phyloP scores from a whole-genome alignment of 2,329 filamentous ascomycete species.

The Xylariaceae sp. region DNA sequence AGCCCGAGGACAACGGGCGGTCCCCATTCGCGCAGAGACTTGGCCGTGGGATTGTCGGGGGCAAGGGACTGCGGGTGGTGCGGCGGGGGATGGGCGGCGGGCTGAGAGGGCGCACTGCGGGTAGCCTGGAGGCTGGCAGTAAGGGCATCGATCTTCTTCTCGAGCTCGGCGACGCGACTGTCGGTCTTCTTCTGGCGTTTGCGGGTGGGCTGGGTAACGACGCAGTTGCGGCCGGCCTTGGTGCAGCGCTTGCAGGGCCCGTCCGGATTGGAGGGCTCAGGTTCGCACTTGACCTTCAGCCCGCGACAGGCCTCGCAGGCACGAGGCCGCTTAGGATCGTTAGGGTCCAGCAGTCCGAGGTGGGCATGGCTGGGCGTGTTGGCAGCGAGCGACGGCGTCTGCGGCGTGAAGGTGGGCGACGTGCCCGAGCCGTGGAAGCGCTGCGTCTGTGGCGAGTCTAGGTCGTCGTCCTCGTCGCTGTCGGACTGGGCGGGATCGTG shows the following conservation, averaged over 20 bases:
- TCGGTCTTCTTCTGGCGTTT: constrained; percentile 93
- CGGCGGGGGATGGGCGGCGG: background rate
- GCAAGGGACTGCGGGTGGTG: background rate
- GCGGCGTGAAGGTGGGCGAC: constrained; percentile 16
- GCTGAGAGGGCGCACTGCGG: constrained; percentile 18
- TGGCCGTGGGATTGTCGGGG: background rate
- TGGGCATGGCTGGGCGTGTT: constrained; percentile 16
- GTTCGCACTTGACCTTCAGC: constrained; percentile 81
- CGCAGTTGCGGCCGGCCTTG: constrained; percentile 73
- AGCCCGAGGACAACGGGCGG: constrained; percentile 13
- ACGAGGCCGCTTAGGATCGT: constrained; percentile 62
- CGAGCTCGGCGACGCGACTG: constrained; percentile 80
- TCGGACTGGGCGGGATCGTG: constrained; percentile 3
- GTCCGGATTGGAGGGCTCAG: constrained; percentile 58
- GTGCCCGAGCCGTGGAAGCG: background rate
- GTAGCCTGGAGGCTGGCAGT: constrained; percentile 71
- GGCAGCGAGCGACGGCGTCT: constrained; percentile 17
- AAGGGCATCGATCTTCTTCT: constrained; percentile 87
- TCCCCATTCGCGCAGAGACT: constrained; percentile 21
- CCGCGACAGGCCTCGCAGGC: constrained; percentile 74
- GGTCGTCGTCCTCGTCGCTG: constrained; percentile 5
- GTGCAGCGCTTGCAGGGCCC: constrained; percentile 71
- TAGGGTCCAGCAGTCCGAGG: constrained; percentile 25
- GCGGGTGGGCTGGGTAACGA: constrained; percentile 68
- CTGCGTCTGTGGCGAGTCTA: background rate